Conservation (phyloP, 352 stramenopile species). For the Phytophthora pini region DNA sequence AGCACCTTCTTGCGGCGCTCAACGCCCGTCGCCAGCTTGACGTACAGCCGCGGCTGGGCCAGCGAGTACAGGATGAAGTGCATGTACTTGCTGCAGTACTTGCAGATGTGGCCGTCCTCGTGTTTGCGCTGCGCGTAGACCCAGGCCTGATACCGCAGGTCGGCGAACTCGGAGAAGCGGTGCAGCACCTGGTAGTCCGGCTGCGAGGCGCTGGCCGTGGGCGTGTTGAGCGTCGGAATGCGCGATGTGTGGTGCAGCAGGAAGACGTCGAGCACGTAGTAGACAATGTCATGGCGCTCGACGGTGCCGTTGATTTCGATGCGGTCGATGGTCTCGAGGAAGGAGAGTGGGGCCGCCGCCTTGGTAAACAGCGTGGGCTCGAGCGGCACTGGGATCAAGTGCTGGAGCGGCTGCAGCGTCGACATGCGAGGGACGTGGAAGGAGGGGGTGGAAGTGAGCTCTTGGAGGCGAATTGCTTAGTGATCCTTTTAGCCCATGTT, state of each 20-base stretch:
- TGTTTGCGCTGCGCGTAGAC: constrained; percentile 48
- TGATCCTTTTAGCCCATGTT: constrained; percentile 9
- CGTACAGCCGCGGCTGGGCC: constrained; percentile 44
- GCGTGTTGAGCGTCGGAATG: constrained; percentile 58
- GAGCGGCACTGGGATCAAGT: constrained; percentile 71
- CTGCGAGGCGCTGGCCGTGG: constrained; percentile 24
- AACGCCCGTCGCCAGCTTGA: constrained; percentile 40
- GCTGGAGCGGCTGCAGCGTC: constrained; percentile 60
- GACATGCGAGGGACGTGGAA: constrained; percentile 16
- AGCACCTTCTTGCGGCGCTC: constrained; percentile 51
- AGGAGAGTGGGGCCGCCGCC: constrained; percentile 37
- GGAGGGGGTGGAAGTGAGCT: constrained; percentile 4
- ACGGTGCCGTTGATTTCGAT: constrained; percentile 49
- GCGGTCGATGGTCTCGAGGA: constrained; percentile 50
- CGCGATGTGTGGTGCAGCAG: constrained; percentile 58
- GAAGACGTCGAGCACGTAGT: constrained; percentile 65
- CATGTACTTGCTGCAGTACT: constrained; percentile 62
- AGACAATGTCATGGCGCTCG: constrained; percentile 48
- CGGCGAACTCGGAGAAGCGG: constrained; percentile 54
- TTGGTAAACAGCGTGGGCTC: constrained; percentile 30
- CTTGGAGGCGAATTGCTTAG: constrained; percentile 10
- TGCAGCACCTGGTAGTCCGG: constrained; percentile 55
- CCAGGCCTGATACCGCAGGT: constrained; percentile 53
- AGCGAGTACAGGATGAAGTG: constrained; percentile 60
- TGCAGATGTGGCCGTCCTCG: constrained; percentile 40